Base-by-base conservation (phyloP, 2,329 filamentous ascomycete species). In the Talaromyces sp. region DNA sequence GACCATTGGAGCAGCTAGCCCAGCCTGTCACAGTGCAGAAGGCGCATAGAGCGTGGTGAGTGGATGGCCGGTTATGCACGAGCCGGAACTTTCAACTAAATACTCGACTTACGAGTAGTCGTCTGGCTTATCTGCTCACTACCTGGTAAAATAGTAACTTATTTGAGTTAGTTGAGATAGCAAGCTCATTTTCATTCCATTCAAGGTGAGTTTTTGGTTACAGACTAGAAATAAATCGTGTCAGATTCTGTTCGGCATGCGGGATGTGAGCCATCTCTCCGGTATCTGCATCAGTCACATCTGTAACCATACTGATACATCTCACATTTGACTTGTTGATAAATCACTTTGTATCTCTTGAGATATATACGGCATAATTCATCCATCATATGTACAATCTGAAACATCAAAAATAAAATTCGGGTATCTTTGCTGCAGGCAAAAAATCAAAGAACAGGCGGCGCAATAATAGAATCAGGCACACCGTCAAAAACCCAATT, bases 401-500 rank as follows among this genome's bases (percentile, higher is more conserved):
- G 37, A 59, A 59, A 59, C 35, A 59, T 31, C 27, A 31, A 31
- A 31, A 43, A 37, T 27, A 43, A 31, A 43, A 33, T 11, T 27
- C 9, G 56, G 56, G 56, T 59, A 59, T 59, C 56, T 59, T 31
- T 59, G 19, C 5, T 37, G 19, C 35, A 43, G 10, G 22, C 24
- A 31, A 37, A 16, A 3, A n/a, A 45, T 60, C 70, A 78, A 57
- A 77, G 70, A 58, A 76, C 69, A 16, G 74, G 73, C 10, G 76
- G 75, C n/a, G 73, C 75, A 47, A 74, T 73, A 65, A 78, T 76
- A 11, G 74, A 91, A 74, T 93, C 90, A 63, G 94, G 82, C 45
- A 93, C 84, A 16, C 91, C 91, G 74, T 97, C 93, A 70, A 97
- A 83, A 81, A 96, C 93, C 93, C 93, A 97, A 74, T 93, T 91